Evolutionary conservation across 192 early-diverging fungal genomes (phyloP), one percentile per base, ranked within the genome.

Genomic region (Coemansia sp.): DNA sequence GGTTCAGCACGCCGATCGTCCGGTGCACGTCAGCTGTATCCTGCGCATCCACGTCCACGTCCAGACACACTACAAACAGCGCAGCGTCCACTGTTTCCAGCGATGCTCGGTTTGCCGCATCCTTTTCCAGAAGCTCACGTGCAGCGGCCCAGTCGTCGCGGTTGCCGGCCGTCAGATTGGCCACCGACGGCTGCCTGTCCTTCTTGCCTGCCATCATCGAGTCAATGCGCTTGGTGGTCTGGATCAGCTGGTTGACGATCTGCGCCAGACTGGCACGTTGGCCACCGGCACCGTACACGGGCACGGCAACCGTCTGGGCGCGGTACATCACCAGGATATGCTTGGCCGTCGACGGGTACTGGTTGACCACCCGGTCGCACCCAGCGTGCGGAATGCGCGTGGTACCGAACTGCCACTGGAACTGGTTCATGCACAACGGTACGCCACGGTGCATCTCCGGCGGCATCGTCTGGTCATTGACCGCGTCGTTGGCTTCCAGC

Each of bases 371-470:
- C 22, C 83, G 81, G 68, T 98, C 96, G 23, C 84, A 65, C 2
- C 74, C 81, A 10, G 73, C 38, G 2, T 87, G 86, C 11, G 95
- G 86, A 33, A 95, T 81, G 17, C 96, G 84, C 44, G 85, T 84
- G 7, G 89, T 87, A 40, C 91, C 91, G 82, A 95, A 96, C 65
- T 90, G 86, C 48, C 87, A 86, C 59, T 84, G 89, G 81, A 91
- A 91, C 83, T 98, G 96, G 79, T 95, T 88, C 96, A 98, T 98
- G 79, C 92, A 94, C 27, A 96, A 75, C 4, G 93, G 92, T 2
- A 69, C 71, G 9, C 9, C 45, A 30, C 85, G 83, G 38, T 88
- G 85, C 52, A 58, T 67, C 48, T 96, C 94, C 28, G 91, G 67
- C 10, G 89, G 81, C 52, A 96, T 47, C 28, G 61, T 37, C 65